Evolutionary conservation across 306 rosid genomes (phyloP).

Genomic region (Cucumis hystrix): DNA sequence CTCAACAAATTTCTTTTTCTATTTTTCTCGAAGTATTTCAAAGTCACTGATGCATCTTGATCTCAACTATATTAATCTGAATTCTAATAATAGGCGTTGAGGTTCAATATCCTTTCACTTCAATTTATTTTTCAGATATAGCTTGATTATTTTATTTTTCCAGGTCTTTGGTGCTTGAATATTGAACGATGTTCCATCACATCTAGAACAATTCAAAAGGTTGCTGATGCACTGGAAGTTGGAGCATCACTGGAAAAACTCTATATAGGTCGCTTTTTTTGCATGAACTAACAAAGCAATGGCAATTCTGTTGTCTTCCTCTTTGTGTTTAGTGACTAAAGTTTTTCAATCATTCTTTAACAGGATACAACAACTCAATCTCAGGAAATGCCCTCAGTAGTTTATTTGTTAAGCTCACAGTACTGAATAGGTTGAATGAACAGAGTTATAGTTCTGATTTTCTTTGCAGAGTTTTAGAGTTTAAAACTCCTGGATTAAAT

Average conservation of each 20-base stretch:
- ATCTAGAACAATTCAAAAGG: constrained; percentile 64
- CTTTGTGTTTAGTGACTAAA: constrained; percentile 8
- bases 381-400: constrained; percentile 46
- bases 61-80: background rate
- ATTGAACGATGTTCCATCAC: constrained; percentile 71
- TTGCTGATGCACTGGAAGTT: constrained; percentile 55
- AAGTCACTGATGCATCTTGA: background rate
- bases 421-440: constrained; percentile 48
- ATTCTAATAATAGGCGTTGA: background rate
- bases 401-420: constrained; percentile 61
- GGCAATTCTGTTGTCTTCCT: constrained; percentile 26
- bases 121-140: background rate
- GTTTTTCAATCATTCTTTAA: constrained; percentile 13
- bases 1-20: background rate
- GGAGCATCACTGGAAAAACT: constrained; percentile 56
- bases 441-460: background rate
- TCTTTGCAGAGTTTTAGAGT: background rate
- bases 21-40: background rate
- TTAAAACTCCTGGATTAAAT: background rate
- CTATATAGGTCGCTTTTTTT: constrained; percentile 44
- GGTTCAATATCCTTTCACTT: background rate
- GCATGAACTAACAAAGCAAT: background rate
- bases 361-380: constrained; percentile 71
- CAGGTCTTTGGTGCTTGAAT: constrained; percentile 72
- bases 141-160: constrained; percentile 10